Conservation (phyloP, 345 rosid species). For the Litchi chinensis region DNA sequence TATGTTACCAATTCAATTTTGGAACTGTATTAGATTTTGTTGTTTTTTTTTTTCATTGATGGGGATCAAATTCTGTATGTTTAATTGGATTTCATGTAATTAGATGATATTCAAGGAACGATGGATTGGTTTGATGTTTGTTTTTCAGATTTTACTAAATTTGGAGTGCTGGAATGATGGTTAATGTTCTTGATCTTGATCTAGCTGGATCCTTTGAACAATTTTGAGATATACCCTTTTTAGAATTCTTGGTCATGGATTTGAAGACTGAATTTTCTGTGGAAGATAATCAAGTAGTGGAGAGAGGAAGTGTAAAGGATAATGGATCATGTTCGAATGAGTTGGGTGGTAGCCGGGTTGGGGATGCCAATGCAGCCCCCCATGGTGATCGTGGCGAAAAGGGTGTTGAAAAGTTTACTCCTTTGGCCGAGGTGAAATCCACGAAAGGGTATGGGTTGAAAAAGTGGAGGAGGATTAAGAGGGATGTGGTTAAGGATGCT, state of each 20-base stretch:
- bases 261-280: conserved; percentile 44
- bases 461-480: conserved; percentile 81
- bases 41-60: conserved; percentile 2
- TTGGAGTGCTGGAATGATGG: conserved; percentile 57
- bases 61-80: conserved; percentile 11
- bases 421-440: conserved; percentile 24
- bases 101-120: conserved; percentile 15
- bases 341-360: conserved; percentile 20
- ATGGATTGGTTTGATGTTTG: conserved; percentile 23
- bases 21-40: background rate
- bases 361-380: conserved; percentile 7
- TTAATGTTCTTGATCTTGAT: conserved; percentile 60
- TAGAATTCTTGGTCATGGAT: conserved; percentile 39
- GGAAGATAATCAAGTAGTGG: conserved; percentile 48
- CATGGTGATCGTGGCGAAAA: conserved; percentile 18
- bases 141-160: conserved; percentile 35
- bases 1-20: background rate
- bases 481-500: conserved; percentile 58
- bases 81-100: conserved; percentile 18
- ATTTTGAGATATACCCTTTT: conserved; percentile 18
- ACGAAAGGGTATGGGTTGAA: conserved; percentile 70
- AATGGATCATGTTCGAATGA: conserved; percentile 45
- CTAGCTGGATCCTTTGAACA: conserved; percentile 26
- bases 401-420: conserved; percentile 19
- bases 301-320: conserved; percentile 26